Base-by-base conservation (phyloP, 371 early-diverging fungal genomes). In the Lichtheimia corymbifera region DNA sequence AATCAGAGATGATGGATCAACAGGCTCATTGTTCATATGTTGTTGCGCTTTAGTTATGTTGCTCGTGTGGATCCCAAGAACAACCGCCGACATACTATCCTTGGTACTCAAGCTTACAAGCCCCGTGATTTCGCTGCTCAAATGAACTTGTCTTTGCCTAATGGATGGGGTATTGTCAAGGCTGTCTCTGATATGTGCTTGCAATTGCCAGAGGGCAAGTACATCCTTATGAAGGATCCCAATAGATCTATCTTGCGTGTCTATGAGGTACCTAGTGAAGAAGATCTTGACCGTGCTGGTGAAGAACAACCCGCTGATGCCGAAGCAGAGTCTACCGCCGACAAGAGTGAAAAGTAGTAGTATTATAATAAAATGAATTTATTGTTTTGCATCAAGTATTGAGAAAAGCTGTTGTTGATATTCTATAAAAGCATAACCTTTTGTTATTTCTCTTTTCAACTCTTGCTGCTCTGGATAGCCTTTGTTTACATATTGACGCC, bases 91-190 rank as follows among this genome's bases (percentile, higher is more conserved):
- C 97, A 98, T 60, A 85, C 80, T 24, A 83, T 98, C 42, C 74
- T 97, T 50, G 96, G 95, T 42, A 87, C 91, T 28, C 87, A 91
- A 64, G 80, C 87, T 17, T 94, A 91, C 77, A 91, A 93, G 70
- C 99, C 99, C 40, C 77, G 79, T 42, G 99, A 98, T 63, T 92
- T 97, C 72, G 91, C 95, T 51, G 61, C 76, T 49, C 97, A 98
- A 75, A 92, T 97, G 87, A 92, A 93, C 74, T 77, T 94, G 66
- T 86, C 82, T 53, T 63, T 95, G 55, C 84, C 79, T 58, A 92
- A 93, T 60, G 95, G 90, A 14, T 98, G 97, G 97, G 99, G 97
- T 79, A 92, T 97, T 67, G 84, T 96, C 70, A 93, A 95, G 88
- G 91, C 95, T 45, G 83, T 97, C 50, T 88, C 93, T 40, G 94